Percentiles rank a stretch among this genome's conserved stretches.
phyloP scores from a whole-genome alignment of 768 basidiomycete genomes.

The Leucocoprinus leucothites region DNA sequence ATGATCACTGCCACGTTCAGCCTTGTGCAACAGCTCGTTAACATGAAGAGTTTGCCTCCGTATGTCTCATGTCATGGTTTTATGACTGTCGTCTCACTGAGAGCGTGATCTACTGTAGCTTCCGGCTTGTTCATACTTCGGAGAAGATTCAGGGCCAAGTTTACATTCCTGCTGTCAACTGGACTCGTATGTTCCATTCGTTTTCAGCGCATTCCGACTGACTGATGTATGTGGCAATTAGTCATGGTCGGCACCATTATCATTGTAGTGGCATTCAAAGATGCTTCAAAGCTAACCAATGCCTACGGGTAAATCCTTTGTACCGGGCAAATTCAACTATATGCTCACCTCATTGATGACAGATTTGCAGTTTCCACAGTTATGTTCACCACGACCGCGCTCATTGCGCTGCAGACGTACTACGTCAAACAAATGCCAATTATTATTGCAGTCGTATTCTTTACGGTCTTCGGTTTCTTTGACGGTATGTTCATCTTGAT shows the following conservation, averaged over 20 bases:
- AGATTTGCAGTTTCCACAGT: slow-evolving; percentile 66
- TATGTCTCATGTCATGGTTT: too few species aligned
- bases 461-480: slow-evolving; percentile 58
- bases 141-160: slow-evolving; percentile 60
- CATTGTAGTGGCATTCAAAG: too few species aligned
- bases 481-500: slow-evolving; percentile 38
- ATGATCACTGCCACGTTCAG: slow-evolving; percentile 69
- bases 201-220: too few species aligned
- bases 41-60: slow-evolving; percentile 33
- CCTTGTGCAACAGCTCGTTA: slow-evolving; percentile 62
- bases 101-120: slow-evolving; percentile 35
- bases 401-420: slow-evolving; percentile 55
- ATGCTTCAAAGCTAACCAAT: too few species aligned
- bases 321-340: too few species aligned
- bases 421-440: slow-evolving; percentile 50
- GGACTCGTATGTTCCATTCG: slow-evolving; percentile 53
- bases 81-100: too few species aligned
- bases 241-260: too few species aligned
- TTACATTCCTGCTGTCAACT: slow-evolving; percentile 64
- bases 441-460: slow-evolving; percentile 40
- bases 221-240: too few species aligned
- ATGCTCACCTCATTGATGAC: neutral
- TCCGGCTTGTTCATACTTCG: slow-evolving; percentile 56
- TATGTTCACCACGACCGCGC: slow-evolving; percentile 57
- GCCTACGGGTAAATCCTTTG: too few species aligned